Evolutionary conservation across 805 yeast species (phyloP).

Genomic region (Starmerella cellae): DNA sequence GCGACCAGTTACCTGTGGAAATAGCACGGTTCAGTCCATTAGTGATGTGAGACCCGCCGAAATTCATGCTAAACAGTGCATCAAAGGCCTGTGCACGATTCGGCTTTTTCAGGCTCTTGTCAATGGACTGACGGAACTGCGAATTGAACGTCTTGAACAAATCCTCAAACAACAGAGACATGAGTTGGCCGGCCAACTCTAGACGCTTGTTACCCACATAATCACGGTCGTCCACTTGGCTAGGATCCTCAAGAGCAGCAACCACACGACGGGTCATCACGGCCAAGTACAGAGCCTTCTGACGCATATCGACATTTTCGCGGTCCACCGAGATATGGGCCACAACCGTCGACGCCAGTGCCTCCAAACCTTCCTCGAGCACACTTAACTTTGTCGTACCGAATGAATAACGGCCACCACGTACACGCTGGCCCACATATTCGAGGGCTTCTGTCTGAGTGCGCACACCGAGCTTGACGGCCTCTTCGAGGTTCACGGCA

Average conservation of each 20-base stretch:
- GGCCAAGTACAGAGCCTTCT: slow-evolving; percentile 87
- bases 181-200: slow-evolving; percentile 92
- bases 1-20: slow-evolving; percentile 97
- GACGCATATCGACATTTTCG: slow-evolving; percentile 59
- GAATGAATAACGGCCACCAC: slow-evolving; percentile 55
- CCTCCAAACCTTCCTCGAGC: slow-evolving; percentile 92
- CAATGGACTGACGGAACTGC: slow-evolving; percentile 88
- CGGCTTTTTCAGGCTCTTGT: slow-evolving; percentile 85
- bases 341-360: slow-evolving; percentile 75
- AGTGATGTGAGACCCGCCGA: slow-evolving; percentile 85
- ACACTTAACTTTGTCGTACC: slow-evolving; percentile 42
- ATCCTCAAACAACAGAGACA: slow-evolving; percentile 91
- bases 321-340: slow-evolving; percentile 84
- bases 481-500: slow-evolving; percentile 87
- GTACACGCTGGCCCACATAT: slow-evolving; percentile 80
- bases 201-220: slow-evolving; percentile 96
- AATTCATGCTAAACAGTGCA: slow-evolving; percentile 76
- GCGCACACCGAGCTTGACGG: slow-evolving; percentile 67
- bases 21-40: slow-evolving; percentile 92
- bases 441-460: slow-evolving; percentile 92
- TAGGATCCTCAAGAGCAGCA: slow-evolving; percentile 88
- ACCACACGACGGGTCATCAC: slow-evolving; percentile 93
- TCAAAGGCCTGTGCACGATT: slow-evolving; percentile 91
- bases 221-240: slow-evolving; percentile 96
- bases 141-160: slow-evolving; percentile 89